phyloP scores from a whole-genome alignment of 176 grass and related monocot species.

The Eleusine coracana region DNA sequence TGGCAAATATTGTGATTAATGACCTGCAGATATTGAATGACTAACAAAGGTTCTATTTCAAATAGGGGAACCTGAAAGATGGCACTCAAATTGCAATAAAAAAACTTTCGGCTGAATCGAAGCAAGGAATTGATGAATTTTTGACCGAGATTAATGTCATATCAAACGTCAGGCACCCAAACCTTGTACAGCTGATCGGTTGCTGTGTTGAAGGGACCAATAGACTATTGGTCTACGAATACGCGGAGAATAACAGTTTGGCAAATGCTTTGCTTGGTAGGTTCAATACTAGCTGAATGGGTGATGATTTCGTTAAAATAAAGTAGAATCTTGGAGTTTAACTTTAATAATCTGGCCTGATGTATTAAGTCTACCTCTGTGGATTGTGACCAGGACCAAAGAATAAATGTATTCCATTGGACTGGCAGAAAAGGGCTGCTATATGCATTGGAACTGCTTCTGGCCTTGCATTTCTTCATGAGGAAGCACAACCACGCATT shows the following conservation, averaged over 20 bases:
- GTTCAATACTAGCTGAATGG: neutral
- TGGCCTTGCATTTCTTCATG: constrained; percentile 73
- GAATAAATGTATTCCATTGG: constrained; percentile 57
- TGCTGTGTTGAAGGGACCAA: constrained; percentile 54
- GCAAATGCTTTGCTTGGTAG: constrained; percentile 68
- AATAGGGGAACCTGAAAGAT: constrained; percentile 54
- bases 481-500: constrained; percentile 65
- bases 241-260: constrained; percentile 60
- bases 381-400: constrained; percentile 52
- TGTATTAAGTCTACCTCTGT: constrained; percentile 32
- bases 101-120: constrained; percentile 68
- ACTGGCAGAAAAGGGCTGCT: constrained; percentile 59
- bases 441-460: constrained; percentile 68
- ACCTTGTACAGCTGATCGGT: constrained; percentile 69
- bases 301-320: neutral
- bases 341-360: constrained; percentile 14
- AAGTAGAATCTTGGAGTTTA: neutral
- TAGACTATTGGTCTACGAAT: constrained; percentile 65
- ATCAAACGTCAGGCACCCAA: constrained; percentile 69
- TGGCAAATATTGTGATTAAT: neutral
- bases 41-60: constrained; percentile 35
- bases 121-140: constrained; percentile 63
- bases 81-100: constrained; percentile 68
- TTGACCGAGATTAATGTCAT: constrained; percentile 73
- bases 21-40: constrained; percentile 25